Evolutionary conservation across 306 rosid genomes (phyloP).

Genomic region (Ochetophila trinervis): DNA sequence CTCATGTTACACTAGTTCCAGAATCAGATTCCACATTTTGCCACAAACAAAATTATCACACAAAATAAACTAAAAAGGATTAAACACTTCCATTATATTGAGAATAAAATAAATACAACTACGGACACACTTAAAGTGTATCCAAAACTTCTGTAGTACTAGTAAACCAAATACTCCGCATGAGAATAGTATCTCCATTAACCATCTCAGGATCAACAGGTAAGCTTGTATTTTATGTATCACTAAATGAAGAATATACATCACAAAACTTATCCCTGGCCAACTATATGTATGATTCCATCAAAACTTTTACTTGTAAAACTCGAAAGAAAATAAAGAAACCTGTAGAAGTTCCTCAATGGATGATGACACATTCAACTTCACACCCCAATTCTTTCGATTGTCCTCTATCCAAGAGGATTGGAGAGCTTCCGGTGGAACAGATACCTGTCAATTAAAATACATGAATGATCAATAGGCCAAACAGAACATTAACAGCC

Average conservation of each 20-base stretch:
- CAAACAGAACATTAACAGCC: not conserved
- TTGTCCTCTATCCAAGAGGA: slow-evolving; percentile 64
- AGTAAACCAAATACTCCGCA: too few relatives aligned
- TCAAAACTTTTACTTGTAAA: slow-evolving; percentile 2
- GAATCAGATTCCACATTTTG: too few relatives aligned
- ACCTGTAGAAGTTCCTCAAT: slow-evolving; percentile 84
- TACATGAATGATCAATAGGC: not conserved
- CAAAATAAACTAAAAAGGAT: too few relatives aligned
- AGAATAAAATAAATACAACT: too few relatives aligned
- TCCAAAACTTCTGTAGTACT: too few relatives aligned
- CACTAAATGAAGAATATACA: not conserved
- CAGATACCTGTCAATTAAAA: slow-evolving; percentile 58
- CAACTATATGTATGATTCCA: not conserved
- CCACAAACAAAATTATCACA: too few relatives aligned
- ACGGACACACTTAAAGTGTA: too few relatives aligned
- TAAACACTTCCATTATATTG: too few relatives aligned
- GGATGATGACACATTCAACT: slow-evolving; percentile 60
- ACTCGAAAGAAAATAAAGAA: not conserved
- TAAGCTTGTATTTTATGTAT: too few relatives aligned
- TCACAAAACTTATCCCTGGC: not conserved
- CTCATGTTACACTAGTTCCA: too few relatives aligned
- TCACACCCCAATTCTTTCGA: slow-evolving; percentile 72
- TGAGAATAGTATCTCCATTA: too few relatives aligned
- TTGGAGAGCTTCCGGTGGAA: slow-evolving; percentile 75
- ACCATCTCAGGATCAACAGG: too few relatives aligned